Percentiles rank a stretch among this genome's conserved stretches.
phyloP scores from a whole-genome alignment of 139 green algal species.

The Volvox africanus region DNA sequence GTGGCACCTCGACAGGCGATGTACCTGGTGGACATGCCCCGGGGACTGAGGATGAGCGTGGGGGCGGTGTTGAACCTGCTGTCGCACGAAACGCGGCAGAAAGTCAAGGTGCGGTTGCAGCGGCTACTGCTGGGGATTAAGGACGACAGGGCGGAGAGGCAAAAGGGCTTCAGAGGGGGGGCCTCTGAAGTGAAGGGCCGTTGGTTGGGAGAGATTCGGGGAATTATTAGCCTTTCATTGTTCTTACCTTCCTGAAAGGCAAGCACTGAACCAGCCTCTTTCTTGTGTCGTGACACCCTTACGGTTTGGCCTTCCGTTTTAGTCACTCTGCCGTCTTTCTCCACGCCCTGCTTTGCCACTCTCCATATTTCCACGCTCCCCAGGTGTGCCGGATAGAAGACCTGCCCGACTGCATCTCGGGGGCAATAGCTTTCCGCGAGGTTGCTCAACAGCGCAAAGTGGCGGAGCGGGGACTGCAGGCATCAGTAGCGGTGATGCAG shows the following conservation, averaged over 20 bases:
- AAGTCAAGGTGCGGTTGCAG: constrained; percentile 39
- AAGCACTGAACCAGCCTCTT: too few species aligned
- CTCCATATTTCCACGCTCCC: too few species aligned
- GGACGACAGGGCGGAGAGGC: neutral
- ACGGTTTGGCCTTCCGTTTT: too few species aligned
- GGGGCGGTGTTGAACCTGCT: constrained; percentile 39
- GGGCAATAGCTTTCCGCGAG: neutral
- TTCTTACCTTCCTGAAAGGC: too few species aligned
- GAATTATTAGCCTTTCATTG: too few species aligned
- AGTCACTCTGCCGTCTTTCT: too few species aligned
- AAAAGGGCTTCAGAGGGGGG: too few species aligned
- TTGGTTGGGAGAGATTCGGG: too few species aligned
- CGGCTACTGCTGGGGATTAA: too few species aligned
- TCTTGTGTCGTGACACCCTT: too few species aligned
- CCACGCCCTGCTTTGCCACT: too few species aligned
- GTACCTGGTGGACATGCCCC: constrained; percentile 42
- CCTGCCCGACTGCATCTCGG: constrained; percentile 39
- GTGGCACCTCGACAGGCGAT: constrained; percentile 11
- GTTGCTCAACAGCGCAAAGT: neutral
- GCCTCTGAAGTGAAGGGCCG: too few species aligned
- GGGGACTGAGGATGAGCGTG: constrained; percentile 26
- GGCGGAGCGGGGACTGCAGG: neutral
- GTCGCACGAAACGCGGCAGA: constrained; percentile 22
- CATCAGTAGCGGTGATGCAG: neutral
- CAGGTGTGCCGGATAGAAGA: constrained; percentile 41